A percentile compares a stretch with the other conserved stretches of the same genome.
Conservation (phyloP, 176 grass and related monocot genomes). For the Eragrostis nindensis region DNA sequence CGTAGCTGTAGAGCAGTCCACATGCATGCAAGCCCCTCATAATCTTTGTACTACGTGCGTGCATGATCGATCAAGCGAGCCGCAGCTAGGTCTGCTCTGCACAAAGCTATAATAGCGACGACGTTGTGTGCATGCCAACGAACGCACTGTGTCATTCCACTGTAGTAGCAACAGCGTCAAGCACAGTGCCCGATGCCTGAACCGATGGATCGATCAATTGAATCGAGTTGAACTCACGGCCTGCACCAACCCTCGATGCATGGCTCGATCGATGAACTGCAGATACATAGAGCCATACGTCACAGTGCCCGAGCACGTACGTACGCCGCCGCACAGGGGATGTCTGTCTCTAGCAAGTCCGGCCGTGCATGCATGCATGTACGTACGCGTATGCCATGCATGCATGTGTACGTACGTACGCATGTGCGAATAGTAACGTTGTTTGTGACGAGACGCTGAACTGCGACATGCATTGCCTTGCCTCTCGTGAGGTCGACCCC, state of each 20-base stretch:
- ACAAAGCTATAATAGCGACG: too few species aligned
- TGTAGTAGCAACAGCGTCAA: background rate
- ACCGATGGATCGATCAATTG: conserved; percentile 23
- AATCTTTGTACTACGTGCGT: background rate
- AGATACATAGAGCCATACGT: too few species aligned
- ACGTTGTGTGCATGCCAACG: too few species aligned
- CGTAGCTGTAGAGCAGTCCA: background rate
- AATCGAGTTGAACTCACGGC: conserved; percentile 4
- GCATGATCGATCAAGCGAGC: background rate
- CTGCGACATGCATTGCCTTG: too few species aligned
- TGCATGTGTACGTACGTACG: background rate
- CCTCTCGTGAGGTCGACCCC: background rate
- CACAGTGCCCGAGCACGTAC: too few species aligned
- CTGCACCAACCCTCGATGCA: too few species aligned
- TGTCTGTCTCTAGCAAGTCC: too few species aligned
- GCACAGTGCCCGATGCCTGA: conserved; percentile 23
- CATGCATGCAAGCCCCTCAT: background rate
- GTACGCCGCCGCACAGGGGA: too few species aligned
- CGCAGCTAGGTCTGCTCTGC: background rate
- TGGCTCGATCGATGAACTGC: too few species aligned
- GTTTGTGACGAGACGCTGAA: background rate
- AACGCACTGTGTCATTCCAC: background rate
- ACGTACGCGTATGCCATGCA: background rate
- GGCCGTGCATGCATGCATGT: background rate
- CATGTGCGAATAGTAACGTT: background rate